Evolutionary conservation across 306 rosid genomes (phyloP).

Genomic region (Quercus dentata): DNA sequence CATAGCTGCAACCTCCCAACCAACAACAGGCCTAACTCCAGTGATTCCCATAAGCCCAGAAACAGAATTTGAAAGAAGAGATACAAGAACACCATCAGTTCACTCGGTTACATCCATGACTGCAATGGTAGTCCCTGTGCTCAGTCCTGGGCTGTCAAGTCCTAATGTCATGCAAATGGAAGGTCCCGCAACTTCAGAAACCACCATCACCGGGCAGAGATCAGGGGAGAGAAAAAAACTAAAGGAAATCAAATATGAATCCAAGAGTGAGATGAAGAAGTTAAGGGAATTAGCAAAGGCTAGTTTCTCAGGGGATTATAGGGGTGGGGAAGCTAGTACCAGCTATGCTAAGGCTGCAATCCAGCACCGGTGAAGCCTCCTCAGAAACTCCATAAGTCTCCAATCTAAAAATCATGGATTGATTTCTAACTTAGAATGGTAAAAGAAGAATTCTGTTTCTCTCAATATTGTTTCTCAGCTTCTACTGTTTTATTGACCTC

Average conservation of each 20-base stretch:
- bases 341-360: constrained; percentile 32
- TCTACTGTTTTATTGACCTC: too few relatives aligned
- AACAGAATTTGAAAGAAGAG: constrained; percentile 35
- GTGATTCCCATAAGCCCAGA: constrained; percentile 34
- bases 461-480: too few relatives aligned
- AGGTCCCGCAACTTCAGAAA: constrained; percentile 13
- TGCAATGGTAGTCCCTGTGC: constrained; percentile 62
- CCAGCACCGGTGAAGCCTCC: constrained; percentile 1
- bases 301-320: constrained; percentile 43
- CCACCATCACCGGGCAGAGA: constrained; percentile 15
- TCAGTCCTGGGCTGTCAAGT: constrained; percentile 44
- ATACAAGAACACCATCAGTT: constrained; percentile 19
- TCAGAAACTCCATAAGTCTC: not conserved
- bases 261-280: constrained; percentile 44
- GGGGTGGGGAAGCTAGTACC: constrained; percentile 44
- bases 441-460: too few relatives aligned
- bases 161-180: constrained; percentile 21
- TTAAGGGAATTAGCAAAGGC: constrained; percentile 62
- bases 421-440: too few relatives aligned
- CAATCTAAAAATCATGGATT: too few relatives aligned
- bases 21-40: constrained; percentile 29
- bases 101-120: constrained; percentile 47
- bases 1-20: constrained; percentile 26
- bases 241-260: constrained; percentile 38
- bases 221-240: constrained; percentile 41